A percentile compares a stretch with the other conserved stretches of the same genome.
These are phyloP conservation scores for Aureobasidium sp. DNA, from an alignment of 2,329 filamentous ascomycete genomes.

Conservation along the genomic window DNA sequence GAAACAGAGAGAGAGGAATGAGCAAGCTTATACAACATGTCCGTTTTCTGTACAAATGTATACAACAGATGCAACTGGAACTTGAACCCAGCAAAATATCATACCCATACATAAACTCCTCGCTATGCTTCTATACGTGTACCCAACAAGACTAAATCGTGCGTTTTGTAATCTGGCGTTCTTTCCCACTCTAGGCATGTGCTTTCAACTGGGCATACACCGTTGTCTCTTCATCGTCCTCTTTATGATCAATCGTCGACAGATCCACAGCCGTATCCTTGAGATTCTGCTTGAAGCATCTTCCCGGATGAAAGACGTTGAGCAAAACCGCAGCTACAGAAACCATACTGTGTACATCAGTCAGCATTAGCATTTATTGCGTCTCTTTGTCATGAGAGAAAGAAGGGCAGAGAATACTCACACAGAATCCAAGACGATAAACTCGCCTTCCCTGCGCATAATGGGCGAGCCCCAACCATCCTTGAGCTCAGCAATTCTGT, in stretches of 20 bases:
- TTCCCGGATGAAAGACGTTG: constrained; percentile 26
- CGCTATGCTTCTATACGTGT: neutral
- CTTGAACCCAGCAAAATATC: neutral
- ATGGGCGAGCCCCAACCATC: constrained; percentile 17
- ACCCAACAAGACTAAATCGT: neutral
- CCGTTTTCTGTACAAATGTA: neutral
- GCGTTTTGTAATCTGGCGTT: no score
- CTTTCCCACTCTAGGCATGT: neutral
- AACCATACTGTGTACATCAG: neutral
- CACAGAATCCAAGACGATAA: constrained; percentile 18
- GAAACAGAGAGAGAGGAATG: neutral
- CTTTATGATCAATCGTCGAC: neutral
- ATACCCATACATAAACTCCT: neutral
- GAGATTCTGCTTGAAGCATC: constrained; percentile 18
- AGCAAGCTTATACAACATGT: neutral
- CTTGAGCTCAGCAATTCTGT: constrained; percentile 23
- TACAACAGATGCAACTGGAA: neutral
- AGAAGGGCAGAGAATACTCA: constrained; percentile 10
- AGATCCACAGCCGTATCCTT: neutral
- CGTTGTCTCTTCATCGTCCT: neutral
- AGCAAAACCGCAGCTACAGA: constrained; percentile 21
- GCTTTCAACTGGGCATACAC: neutral
- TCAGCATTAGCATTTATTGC: neutral
- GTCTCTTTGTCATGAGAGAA: no score
- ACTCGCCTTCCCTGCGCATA: constrained; percentile 16